These are phyloP conservation scores for Petunia axillaris DNA, from an alignment of 257 asterid genomes.

Conservation along the genomic window DNA sequence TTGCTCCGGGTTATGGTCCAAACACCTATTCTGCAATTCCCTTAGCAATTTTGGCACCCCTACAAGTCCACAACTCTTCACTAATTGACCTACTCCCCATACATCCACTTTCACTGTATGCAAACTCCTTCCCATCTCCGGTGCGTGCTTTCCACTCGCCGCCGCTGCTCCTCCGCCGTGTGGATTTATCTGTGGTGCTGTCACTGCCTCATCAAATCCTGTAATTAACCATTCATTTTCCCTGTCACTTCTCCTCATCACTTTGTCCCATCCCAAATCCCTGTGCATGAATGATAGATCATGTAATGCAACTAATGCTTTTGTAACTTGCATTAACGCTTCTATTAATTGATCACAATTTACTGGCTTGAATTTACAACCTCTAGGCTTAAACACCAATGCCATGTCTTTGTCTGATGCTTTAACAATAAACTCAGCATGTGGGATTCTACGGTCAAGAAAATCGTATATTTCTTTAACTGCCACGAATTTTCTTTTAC, in stretches of 20 bases:
- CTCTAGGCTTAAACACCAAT: conserved; percentile 50
- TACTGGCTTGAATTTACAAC: conserved; percentile 39
- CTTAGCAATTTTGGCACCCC: conserved; percentile 45
- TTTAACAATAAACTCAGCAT: conserved; percentile 41
- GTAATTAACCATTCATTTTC: conserved; percentile 46
- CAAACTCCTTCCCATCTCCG: conserved; percentile 53
- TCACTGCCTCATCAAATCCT: conserved; percentile 51
- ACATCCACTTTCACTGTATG: conserved; percentile 55
- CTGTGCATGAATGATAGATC: conserved; percentile 55
- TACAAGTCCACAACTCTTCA: conserved; percentile 51
- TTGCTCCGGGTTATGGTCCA: conserved; percentile 57
- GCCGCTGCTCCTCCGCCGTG: conserved; percentile 37
- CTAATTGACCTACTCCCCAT: conserved; percentile 55
- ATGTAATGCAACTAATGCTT: conserved; percentile 50
- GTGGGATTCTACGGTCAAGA: conserved; percentile 48
- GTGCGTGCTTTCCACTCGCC: conserved; percentile 42
- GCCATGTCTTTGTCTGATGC: conserved; percentile 48
- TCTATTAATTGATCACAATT: conserved; percentile 44
- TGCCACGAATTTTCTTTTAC: conserved; percentile 41
- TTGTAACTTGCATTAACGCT: conserved; percentile 49
- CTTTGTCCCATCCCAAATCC: conserved; percentile 53
- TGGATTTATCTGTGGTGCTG: conserved; percentile 48
- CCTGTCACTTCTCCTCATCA: conserved; percentile 40
- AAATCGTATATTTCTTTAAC: conserved; percentile 52
- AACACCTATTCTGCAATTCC: conserved; percentile 53